Conservation (phyloP, 768 basidiomycete species). For the Gymnopilus dilepis region DNA sequence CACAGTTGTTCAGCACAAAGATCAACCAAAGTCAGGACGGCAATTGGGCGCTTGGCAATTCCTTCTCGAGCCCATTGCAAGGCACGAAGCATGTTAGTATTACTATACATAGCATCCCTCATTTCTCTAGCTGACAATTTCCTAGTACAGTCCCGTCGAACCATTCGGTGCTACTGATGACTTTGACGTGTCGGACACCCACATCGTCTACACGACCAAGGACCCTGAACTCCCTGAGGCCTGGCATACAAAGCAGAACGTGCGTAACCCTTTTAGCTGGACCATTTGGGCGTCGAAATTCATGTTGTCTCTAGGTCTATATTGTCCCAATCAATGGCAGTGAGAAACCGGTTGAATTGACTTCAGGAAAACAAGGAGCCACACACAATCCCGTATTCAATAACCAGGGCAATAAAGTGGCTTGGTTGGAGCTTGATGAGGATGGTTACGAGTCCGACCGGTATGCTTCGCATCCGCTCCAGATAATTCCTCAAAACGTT, state of each 20-base stretch:
- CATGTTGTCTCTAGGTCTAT: slow-evolving; percentile 57
- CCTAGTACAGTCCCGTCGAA: slow-evolving; percentile 75
- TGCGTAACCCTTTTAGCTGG: slow-evolving; percentile 33
- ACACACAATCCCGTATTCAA: slow-evolving; percentile 76
- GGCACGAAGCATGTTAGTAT: slow-evolving; percentile 71
- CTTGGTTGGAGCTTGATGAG: slow-evolving; percentile 86
- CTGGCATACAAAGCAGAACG: slow-evolving; percentile 90
- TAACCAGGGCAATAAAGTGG: slow-evolving; percentile 68
- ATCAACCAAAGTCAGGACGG: slow-evolving; percentile 52
- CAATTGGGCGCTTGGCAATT: slow-evolving; percentile 57
- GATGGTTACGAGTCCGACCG: slow-evolving; percentile 93
- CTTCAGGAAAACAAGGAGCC: slow-evolving; percentile 86
- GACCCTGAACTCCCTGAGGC: slow-evolving; percentile 79
- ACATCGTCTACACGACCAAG: slow-evolving; percentile 86
- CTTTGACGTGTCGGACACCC: slow-evolving; percentile 71
- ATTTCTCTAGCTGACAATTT: not conserved
- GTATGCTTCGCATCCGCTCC: slow-evolving; percentile 33
- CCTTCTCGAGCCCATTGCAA: slow-evolving; percentile 64
- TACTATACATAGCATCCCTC: not conserved
- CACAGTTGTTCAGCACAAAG: slow-evolving; percentile 73
- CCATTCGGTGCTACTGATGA: slow-evolving; percentile 88
- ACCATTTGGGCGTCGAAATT: not conserved
- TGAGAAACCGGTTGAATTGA: slow-evolving; percentile 66
- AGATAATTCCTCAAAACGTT: slow-evolving; percentile 1
- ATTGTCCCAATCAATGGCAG: slow-evolving; percentile 62